Evolutionary conservation across 139 green algal species (phyloP).

Genomic region (Desmodesmus armatus): DNA sequence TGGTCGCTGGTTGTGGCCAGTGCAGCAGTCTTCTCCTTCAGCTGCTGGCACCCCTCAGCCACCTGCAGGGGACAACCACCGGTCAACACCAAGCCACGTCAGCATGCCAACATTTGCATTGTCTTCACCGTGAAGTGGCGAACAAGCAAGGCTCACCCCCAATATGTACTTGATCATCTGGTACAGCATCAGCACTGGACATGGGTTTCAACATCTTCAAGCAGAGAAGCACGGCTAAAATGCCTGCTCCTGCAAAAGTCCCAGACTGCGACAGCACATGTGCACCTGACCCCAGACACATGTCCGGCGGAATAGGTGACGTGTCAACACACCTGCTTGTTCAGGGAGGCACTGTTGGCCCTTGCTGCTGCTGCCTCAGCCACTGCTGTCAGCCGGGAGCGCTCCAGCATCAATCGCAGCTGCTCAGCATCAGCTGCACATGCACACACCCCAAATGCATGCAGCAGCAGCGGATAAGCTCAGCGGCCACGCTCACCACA

Average conservation of each 20-base stretch:
- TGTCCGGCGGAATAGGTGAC: not conserved
- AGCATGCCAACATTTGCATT: not conserved
- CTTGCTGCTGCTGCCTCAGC: not conserved
- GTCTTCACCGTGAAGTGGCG: not conserved
- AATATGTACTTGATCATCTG: not conserved
- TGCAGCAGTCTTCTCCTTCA: not conserved
- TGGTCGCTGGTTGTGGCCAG: not conserved
- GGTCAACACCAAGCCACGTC: not conserved
- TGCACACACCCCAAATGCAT: not conserved
- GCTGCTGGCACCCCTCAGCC: too few species aligned
- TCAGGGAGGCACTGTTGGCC: too few species aligned
- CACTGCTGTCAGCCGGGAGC: conserved; percentile 24
- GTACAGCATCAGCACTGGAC: too few species aligned
- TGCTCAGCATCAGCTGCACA: not conserved
- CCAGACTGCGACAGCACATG: not conserved
- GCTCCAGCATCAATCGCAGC: conserved; percentile 18
- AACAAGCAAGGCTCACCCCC: not conserved
- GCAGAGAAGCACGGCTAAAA: not conserved
- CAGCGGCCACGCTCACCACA: too few species aligned
- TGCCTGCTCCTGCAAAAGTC: not conserved
- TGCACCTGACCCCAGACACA: not conserved
- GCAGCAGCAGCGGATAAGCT: too few species aligned
- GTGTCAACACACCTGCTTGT: not conserved
- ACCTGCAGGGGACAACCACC: not conserved
- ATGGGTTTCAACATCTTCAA: too few species aligned